Percentiles rank a stretch among this genome's conserved stretches.
These are phyloP conservation scores for Trametes maxima DNA, from an alignment of 768 basidiomycete species.

Conservation along the genomic window DNA sequence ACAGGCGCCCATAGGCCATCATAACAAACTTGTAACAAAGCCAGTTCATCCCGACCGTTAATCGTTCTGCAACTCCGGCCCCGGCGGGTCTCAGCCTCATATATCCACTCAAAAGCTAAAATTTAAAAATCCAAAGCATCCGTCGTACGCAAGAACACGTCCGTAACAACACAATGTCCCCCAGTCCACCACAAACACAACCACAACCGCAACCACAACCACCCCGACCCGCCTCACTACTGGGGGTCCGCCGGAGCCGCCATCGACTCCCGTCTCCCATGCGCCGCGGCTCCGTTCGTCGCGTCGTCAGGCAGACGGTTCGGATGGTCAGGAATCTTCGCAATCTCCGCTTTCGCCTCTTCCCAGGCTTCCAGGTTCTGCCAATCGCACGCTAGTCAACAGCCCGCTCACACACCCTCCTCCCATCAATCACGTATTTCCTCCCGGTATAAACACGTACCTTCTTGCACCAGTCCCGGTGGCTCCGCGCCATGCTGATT, in stretches of 20 bases:
- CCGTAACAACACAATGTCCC: not conserved
- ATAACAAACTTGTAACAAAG: not conserved
- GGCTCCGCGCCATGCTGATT: conserved; percentile 85
- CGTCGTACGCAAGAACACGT: not conserved
- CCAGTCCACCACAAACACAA: not conserved
- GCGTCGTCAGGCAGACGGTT: conserved; percentile 58
- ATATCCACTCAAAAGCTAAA: not conserved
- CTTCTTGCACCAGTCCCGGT: conserved; percentile 97
- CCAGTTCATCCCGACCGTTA: no score
- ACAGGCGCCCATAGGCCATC: not conserved
- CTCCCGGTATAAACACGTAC: conserved; percentile 46
- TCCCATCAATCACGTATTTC: not conserved
- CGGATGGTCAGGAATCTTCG: conserved; percentile 88
- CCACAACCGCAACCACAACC: not conserved
- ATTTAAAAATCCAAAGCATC: conserved; percentile 1
- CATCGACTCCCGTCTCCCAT: conserved; percentile 63
- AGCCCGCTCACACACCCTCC: not conserved
- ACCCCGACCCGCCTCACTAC: conserved; percentile 33
- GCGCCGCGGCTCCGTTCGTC: conserved; percentile 39
- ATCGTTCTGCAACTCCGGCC: not conserved
- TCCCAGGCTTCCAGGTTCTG: conserved; percentile 98
- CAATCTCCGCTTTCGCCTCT: conserved; percentile 90
- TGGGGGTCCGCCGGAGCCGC: conserved; percentile 67
- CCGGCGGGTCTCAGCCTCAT: not conserved
- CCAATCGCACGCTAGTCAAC: not conserved